Conservation (phyloP, 2,329 filamentous ascomycete genomes). For the Metarhizium sp. region DNA sequence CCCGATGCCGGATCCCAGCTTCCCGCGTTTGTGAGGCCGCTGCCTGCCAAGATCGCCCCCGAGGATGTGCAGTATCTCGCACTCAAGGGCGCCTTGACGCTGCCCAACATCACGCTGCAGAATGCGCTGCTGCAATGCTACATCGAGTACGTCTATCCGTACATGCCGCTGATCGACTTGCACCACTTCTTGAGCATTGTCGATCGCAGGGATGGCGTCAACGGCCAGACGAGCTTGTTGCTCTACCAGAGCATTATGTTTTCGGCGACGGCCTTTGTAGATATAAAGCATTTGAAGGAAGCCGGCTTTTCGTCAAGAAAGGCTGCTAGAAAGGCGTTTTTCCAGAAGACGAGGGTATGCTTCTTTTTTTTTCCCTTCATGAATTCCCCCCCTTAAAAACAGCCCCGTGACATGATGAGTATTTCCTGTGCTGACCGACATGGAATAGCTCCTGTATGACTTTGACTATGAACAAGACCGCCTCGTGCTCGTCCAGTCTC, state of each 20-base stretch:
- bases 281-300: slow-evolving; percentile 63
- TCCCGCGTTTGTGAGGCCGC: slow-evolving; percentile 65
- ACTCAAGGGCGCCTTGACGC: slow-evolving; percentile 72
- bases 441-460: slow-evolving; percentile 67
- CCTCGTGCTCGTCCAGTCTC: slow-evolving; percentile 76
- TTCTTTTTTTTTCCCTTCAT: slow-evolving; percentile 2
- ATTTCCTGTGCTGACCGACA: slow-evolving; percentile 11
- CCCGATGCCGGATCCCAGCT: slow-evolving; percentile 38
- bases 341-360: slow-evolving; percentile 75
- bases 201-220: slow-evolving; percentile 56
- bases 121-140: slow-evolving; percentile 76
- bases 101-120: slow-evolving; percentile 62
- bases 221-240: slow-evolving; percentile 70
- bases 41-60: slow-evolving; percentile 65
- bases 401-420: neutral
- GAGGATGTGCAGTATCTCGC: slow-evolving; percentile 80
- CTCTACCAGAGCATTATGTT: slow-evolving; percentile 96
- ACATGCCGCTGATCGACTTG: slow-evolving; percentile 79
- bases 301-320: slow-evolving; percentile 73
- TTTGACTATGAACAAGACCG: slow-evolving; percentile 92
- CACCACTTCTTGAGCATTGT: slow-evolving; percentile 51
- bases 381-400: too few species aligned
- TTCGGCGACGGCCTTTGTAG: slow-evolving; percentile 78
- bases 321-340: slow-evolving; percentile 78
- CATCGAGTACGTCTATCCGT: slow-evolving; percentile 84